Evolutionary conservation across 2,329 filamentous ascomycete species (phyloP), one percentile per base, ranked within the genome.

Genomic region (Epichloe coenophiala): DNA sequence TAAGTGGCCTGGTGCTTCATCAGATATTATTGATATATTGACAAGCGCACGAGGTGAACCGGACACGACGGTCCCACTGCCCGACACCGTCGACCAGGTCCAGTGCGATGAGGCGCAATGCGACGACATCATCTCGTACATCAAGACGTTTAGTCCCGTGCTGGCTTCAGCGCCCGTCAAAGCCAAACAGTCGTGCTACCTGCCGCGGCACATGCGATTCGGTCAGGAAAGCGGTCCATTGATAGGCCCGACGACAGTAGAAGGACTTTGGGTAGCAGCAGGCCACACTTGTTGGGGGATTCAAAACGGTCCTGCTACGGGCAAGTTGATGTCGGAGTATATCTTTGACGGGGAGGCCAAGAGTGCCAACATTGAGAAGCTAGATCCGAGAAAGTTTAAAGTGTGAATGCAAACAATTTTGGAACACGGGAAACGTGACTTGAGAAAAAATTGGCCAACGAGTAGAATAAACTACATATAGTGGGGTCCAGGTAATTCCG

Each of bases 271-370:
- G 65, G 73, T 97, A 53, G 93, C 93, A 0, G 78, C 88, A 0
- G 93, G 93, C 0, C 93, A 98, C 71, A 95, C 89, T 1, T 97
- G 91, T 69, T 98, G 93, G 93, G 93, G 93, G 0, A 95, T 98
- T 21, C 91, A 97, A 70, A 97, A 98, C 69, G 88, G 83, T 1
- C 90, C 91, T 1, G 93, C 77, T 1, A 97, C 91, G 7, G 87
- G 87, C 4, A 87, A 83, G 67, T 65, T 91, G 39, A 84, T 93
- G 71, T 84, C 84, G 38, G 86, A 91, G 65, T 81, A 86, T 66
- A 70, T 93, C 2, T 81, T 90, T 59, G 86, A 90, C 50, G 86
- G 86, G 1, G 67, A 71, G 53, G 78, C 83, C 1, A 81, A 67
- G 60, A 89, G 84, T 58, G 83, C 85, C 4, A 74, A 82, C 54